Conservation (phyloP, 2,329 filamentous ascomycete genomes). For the Exophiala lecanii-corni region DNA sequence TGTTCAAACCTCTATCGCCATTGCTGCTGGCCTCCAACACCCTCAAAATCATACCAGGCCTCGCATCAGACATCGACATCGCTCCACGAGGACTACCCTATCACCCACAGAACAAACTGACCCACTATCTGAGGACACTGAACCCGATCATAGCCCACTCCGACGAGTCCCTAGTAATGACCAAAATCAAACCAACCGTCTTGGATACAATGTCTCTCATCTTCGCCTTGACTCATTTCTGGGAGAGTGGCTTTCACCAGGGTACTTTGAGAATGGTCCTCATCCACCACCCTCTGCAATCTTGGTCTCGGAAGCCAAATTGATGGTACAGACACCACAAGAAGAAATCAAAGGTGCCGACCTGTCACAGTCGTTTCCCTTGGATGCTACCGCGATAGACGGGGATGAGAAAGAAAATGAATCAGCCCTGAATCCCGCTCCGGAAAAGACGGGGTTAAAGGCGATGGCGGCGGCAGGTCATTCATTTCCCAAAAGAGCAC, state of each 20-base stretch:
- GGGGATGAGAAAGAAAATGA: constrained; percentile 32
- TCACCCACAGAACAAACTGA: constrained; percentile 20
- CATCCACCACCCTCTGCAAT: constrained; percentile 79
- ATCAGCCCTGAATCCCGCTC: constrained; percentile 30
- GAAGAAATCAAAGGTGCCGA: constrained; percentile 51
- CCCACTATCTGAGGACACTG: constrained; percentile 15
- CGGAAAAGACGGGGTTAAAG: constrained; percentile 23
- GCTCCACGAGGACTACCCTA: constrained; percentile 13
- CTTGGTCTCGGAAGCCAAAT: constrained; percentile 86
- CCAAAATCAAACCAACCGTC: constrained; percentile 11
- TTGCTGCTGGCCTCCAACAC: constrained; percentile 73
- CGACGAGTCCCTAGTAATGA: constrained; percentile 10
- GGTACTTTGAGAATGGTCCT: constrained; percentile 90
- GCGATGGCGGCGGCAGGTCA: constrained; percentile 26
- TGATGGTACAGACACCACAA: constrained; percentile 72
- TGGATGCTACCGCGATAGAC: constrained; percentile 12
- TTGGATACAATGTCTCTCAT: constrained; percentile 18
- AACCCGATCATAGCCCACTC: constrained; percentile 2
- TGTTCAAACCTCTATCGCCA: constrained; percentile 83
- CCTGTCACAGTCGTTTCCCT: constrained; percentile 23
- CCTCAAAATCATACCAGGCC: constrained; percentile 28
- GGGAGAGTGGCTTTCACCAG: constrained; percentile 89
- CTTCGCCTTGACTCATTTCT: constrained; percentile 87
- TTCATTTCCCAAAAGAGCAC: constrained; percentile 22
- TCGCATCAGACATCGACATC: constrained; percentile 25